These are phyloP conservation scores for Aspergillus panamensis DNA, from an alignment of 495 filamentous ascomycete genomes.

Conservation along the genomic window DNA sequence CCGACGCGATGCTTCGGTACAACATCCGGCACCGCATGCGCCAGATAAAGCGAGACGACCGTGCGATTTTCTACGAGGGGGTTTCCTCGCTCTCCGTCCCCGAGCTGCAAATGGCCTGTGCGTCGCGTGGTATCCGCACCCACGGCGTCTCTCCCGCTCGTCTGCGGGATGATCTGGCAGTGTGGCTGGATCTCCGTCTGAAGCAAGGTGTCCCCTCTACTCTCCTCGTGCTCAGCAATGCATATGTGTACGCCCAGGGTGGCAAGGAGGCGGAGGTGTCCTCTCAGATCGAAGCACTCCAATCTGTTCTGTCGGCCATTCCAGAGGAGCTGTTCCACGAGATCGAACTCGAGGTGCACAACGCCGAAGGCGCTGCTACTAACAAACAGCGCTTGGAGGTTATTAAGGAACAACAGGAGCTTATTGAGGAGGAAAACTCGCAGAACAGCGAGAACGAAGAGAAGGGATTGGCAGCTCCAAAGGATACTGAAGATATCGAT, in stretches of 20 bases:
- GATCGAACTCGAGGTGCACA: constrained; percentile 97
- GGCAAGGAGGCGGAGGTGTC: constrained; percentile 86
- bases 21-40: constrained; percentile 97
- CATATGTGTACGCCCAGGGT: constrained; percentile 84
- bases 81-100: constrained; percentile 89
- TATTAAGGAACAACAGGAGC: constrained; percentile 95
- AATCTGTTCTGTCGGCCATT: constrained; percentile 86
- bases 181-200: constrained; percentile 91
- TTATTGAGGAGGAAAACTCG: constrained; percentile 95
- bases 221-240: constrained; percentile 91
- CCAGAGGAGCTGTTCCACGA: constrained; percentile 99
- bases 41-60: constrained; percentile 97
- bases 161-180: constrained; percentile 85
- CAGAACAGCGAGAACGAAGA: constrained; percentile 75
- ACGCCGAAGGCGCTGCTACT: constrained; percentile 92
- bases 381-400: constrained; percentile 99
- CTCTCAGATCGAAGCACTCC: constrained; percentile 89
- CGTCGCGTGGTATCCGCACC: constrained; percentile 86
- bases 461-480: constrained; percentile 49
- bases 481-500: constrained; percentile 81
- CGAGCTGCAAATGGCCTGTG: constrained; percentile 88
- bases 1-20: constrained; percentile 96
- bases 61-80: constrained; percentile 91
- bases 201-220: constrained; percentile 93
- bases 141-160: constrained; percentile 83